Conservation (phyloP, 2,329 filamentous ascomycete genomes). For the Teratosphaeria gauchensis region DNA sequence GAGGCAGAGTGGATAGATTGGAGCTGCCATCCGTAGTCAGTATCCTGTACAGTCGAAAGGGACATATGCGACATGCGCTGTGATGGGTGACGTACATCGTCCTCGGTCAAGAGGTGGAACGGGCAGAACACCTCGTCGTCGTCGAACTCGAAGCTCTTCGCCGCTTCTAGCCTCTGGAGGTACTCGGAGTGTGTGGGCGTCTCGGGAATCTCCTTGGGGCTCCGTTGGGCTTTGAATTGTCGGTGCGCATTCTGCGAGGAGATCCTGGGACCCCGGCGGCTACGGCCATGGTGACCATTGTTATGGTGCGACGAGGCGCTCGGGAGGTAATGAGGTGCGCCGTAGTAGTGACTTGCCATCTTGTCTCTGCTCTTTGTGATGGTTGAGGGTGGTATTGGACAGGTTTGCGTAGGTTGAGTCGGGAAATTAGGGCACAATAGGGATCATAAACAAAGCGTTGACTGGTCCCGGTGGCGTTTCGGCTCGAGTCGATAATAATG, state of each 20-base stretch:
- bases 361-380: constrained; percentile 2
- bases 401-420: not conserved
- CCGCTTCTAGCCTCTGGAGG: constrained; percentile 80
- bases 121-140: constrained; percentile 96
- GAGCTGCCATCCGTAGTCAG: constrained; percentile 48
- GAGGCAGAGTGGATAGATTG: constrained; percentile 78
- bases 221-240: constrained; percentile 68
- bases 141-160: constrained; percentile 87
- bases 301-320: constrained; percentile 45
- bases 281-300: constrained; percentile 77
- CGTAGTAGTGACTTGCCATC: constrained; percentile 44
- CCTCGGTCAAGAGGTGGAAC: constrained; percentile 74
- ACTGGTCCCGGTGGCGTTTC: not conserved
- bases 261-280: constrained; percentile 72
- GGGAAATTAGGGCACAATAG: not conserved
- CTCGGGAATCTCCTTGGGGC: constrained; percentile 78
- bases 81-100: constrained; percentile 55
- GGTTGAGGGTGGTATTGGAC: not conserved
- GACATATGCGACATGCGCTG: constrained; percentile 6
- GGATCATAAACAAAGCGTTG: constrained; percentile 3
- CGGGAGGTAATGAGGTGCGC: constrained; percentile 35
- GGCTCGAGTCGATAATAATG: not conserved
- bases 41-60: constrained; percentile 10
- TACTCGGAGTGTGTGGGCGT: constrained; percentile 67
- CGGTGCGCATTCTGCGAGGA: constrained; percentile 76